phyloP scores from a whole-genome alignment of 306 rosid genomes.

The Cucumis hystrix region DNA sequence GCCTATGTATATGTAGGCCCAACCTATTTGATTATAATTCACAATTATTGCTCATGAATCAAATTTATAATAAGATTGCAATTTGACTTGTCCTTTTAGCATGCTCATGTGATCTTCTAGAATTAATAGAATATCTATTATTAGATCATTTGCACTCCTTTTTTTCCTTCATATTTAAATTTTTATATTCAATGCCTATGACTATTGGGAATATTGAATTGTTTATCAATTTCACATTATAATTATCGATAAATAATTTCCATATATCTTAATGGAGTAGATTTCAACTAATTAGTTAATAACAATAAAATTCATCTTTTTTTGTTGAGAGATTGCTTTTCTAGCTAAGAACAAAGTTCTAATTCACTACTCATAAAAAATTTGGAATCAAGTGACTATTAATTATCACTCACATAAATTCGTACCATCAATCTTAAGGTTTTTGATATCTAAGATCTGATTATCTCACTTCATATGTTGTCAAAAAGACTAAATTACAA shows the following conservation, averaged over 20 bases:
- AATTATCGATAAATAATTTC: background rate
- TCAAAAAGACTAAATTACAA: too few species aligned
- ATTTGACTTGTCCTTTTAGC: background rate
- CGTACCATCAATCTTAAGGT: too few species aligned
- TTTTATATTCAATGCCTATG: background rate
- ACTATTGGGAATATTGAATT: background rate
- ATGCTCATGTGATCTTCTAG: background rate
- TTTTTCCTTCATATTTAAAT: background rate
- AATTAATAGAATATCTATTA: background rate
- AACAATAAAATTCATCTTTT: too few species aligned
- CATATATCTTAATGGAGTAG: background rate
- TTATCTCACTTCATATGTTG: too few species aligned
- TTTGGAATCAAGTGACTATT: too few species aligned
- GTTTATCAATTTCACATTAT: background rate
- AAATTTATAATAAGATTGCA: background rate
- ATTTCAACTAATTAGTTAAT: background rate
- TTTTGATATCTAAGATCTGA: rapidly evolving
- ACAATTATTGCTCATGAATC: background rate
- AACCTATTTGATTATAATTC: background rate
- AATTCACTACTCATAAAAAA: background rate
- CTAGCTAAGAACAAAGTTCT: background rate
- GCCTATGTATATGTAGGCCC: background rate
- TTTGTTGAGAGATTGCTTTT: too few species aligned
- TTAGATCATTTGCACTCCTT: background rate
- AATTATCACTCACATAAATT: too few species aligned